Evolutionary conservation across 495 filamentous ascomycete genomes (phyloP).

Genomic region (Sordaria brevicollis): DNA sequence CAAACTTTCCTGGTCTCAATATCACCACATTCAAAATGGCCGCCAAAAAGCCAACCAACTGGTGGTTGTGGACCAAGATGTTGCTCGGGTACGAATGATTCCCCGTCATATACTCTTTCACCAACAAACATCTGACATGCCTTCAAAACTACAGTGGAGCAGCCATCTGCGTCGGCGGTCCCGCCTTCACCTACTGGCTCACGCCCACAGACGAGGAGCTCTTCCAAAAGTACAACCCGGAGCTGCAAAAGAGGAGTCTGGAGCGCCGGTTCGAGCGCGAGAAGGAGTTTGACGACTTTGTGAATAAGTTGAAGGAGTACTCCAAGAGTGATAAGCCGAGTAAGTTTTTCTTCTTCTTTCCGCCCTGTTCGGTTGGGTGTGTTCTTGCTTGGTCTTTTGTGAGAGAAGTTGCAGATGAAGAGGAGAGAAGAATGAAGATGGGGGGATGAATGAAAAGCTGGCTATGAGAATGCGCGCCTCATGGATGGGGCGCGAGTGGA

Average conservation of each 20-base stretch:
- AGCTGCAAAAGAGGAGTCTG: conserved; percentile 72
- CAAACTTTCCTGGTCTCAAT: not conserved
- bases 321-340: conserved; percentile 83
- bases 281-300: conserved; percentile 82
- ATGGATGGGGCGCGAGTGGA: not conserved
- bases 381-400: not conserved
- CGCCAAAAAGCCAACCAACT: conserved; percentile 24
- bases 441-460: not conserved
- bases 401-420: not conserved
- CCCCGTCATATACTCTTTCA: not conserved
- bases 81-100: conserved; percentile 10
- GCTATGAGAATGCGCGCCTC: too few relatives aligned
- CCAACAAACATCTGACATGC: conserved; percentile 4
- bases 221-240: conserved; percentile 85
- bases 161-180: conserved; percentile 67
- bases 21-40: conserved; percentile 8
- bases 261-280: conserved; percentile 61
- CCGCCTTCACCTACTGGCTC: conserved; percentile 69
- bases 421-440: conserved; percentile 4
- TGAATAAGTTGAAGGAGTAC: conserved; percentile 72
- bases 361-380: not conserved
- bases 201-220: conserved; percentile 86
- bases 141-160: conserved; percentile 44
- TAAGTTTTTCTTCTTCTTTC: conserved; percentile 9
- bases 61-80: conserved; percentile 29